phyloP scores from a whole-genome alignment of 306 rosid genomes.

The Vigna mungo region DNA sequence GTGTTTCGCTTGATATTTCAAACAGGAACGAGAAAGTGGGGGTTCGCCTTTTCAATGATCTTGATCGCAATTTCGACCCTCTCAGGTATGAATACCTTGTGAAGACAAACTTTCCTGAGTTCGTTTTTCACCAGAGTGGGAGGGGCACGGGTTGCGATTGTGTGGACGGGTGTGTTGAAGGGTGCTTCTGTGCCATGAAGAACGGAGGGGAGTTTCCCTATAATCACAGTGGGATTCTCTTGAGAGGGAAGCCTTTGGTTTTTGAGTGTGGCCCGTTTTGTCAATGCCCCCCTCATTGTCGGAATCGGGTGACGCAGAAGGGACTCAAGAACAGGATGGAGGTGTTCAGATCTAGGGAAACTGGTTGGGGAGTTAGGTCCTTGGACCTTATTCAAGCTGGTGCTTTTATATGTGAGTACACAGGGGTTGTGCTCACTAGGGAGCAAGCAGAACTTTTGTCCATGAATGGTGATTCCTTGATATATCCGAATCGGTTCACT shows the following conservation, averaged over 20 bases:
- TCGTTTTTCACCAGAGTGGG: slow-evolving; percentile 71
- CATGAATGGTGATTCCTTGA: slow-evolving; percentile 86
- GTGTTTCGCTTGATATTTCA: slow-evolving; percentile 74
- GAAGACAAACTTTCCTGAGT: slow-evolving; percentile 65
- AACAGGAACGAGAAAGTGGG: slow-evolving; percentile 60
- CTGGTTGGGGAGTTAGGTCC: slow-evolving; percentile 99
- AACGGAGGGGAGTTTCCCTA: slow-evolving; percentile 81
- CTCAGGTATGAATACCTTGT: slow-evolving; percentile 71
- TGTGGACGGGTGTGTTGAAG: slow-evolving; percentile 58
- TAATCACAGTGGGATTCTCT: slow-evolving; percentile 68
- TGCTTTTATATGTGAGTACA: slow-evolving; percentile 86
- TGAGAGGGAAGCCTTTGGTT: slow-evolving; percentile 86
- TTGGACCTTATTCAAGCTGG: slow-evolving; percentile 94
- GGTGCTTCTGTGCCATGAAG: slow-evolving; percentile 81
- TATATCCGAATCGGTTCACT: slow-evolving; percentile 77
- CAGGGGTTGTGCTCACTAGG: slow-evolving; percentile 84
- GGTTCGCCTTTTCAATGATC: slow-evolving; percentile 75
- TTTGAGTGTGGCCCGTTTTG: slow-evolving; percentile 94
- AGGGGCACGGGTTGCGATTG: slow-evolving; percentile 74
- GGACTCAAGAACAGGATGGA: slow-evolving; percentile 75
- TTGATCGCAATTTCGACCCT: slow-evolving; percentile 72
- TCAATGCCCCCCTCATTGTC: slow-evolving; percentile 75
- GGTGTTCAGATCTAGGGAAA: slow-evolving; percentile 86
- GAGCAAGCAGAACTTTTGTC: slow-evolving; percentile 80
- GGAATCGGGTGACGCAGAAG: slow-evolving; percentile 78